Evolutionary conservation across 768 basidiomycete genomes (phyloP).

Genomic region (Collybiopsis confluens): DNA sequence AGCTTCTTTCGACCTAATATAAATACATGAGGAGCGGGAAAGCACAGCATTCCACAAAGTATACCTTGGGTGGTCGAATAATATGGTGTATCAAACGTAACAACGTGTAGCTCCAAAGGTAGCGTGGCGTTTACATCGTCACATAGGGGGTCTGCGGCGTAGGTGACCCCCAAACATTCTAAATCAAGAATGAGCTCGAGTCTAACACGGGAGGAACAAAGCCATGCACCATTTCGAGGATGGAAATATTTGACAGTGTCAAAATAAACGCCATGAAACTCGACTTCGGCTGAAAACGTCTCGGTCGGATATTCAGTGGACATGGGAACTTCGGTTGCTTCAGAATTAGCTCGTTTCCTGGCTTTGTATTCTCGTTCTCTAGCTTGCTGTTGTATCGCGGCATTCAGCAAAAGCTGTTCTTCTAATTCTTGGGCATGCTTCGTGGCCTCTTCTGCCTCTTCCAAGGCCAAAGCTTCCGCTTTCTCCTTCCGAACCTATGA

Average conservation of each 20-base stretch:
- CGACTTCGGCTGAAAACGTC: slow-evolving; percentile 54
- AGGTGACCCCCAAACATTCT: slow-evolving; percentile 66
- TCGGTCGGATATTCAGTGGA: slow-evolving; percentile 52
- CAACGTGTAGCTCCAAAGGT: slow-evolving; percentile 64
- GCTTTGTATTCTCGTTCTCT: slow-evolving; percentile 44
- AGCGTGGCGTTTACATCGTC: slow-evolving; percentile 54
- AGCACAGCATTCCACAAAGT: background rate
- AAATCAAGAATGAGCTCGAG: background rate
- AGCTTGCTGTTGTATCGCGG: slow-evolving; percentile 53
- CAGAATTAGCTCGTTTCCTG: slow-evolving; percentile 64
- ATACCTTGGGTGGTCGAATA: slow-evolving; percentile 63
- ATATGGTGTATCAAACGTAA: slow-evolving; percentile 65
- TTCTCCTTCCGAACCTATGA: slow-evolving; percentile 47
- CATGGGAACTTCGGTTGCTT: slow-evolving; percentile 60
- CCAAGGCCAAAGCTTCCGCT: slow-evolving; percentile 53
- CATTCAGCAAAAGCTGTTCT: slow-evolving; percentile 64
- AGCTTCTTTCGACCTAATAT: slow-evolving; percentile 62
- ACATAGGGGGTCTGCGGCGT: slow-evolving; percentile 71
- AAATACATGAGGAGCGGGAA: background rate
- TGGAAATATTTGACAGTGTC: slow-evolving; percentile 68
- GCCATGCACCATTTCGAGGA: slow-evolving; percentile 53
- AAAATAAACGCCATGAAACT: slow-evolving; percentile 57
- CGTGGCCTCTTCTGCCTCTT: slow-evolving; percentile 44
- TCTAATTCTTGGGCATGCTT: slow-evolving; percentile 56
- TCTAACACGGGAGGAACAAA: background rate